phyloP scores from a whole-genome alignment of 495 filamentous ascomycete genomes.

The Annulohypoxylon nitens region DNA sequence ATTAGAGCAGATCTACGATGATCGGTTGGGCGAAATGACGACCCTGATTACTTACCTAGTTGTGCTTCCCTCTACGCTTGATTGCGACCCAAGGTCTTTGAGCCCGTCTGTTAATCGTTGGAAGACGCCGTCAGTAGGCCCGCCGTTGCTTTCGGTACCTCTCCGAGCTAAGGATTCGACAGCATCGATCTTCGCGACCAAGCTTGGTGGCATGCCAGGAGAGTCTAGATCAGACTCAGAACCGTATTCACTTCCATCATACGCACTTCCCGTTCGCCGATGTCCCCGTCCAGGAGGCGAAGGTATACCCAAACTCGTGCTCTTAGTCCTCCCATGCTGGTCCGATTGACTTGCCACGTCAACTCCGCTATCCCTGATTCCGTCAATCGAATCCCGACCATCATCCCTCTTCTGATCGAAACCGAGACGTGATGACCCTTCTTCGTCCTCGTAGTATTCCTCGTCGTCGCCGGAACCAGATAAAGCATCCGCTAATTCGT shows the following conservation, averaged over 20 bases:
- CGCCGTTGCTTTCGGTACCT: conserved; percentile 79
- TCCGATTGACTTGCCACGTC: conserved; percentile 58
- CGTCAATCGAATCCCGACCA: conserved; percentile 37
- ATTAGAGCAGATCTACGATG: conserved; percentile 19
- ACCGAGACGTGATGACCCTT: conserved; percentile 37
- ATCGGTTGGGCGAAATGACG: not conserved
- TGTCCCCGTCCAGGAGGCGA: conserved; percentile 59
- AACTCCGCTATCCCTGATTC: conserved; percentile 59
- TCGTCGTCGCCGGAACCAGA: conserved; percentile 66
- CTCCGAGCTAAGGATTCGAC: conserved; percentile 80
- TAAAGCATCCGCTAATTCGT: conserved; percentile 76
- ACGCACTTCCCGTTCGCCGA: conserved; percentile 63
- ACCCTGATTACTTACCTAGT: conserved; percentile 69
- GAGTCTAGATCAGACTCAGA: conserved; percentile 80
- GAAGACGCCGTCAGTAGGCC: conserved; percentile 75
- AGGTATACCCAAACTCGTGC: conserved; percentile 54
- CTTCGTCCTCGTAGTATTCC: conserved; percentile 71
- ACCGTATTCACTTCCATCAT: conserved; percentile 73
- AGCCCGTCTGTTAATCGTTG: conserved; percentile 78
- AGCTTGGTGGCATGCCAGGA: conserved; percentile 75
- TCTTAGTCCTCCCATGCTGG: conserved; percentile 47
- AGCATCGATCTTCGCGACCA: conserved; percentile 81
- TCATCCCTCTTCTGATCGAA: conserved; percentile 46
- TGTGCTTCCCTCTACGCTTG: conserved; percentile 81
- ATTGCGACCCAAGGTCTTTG: conserved; percentile 84